These are phyloP conservation scores for Alternaria ethzedia DNA, from an alignment of 2,329 filamentous ascomycete genomes.

Conservation along the genomic window DNA sequence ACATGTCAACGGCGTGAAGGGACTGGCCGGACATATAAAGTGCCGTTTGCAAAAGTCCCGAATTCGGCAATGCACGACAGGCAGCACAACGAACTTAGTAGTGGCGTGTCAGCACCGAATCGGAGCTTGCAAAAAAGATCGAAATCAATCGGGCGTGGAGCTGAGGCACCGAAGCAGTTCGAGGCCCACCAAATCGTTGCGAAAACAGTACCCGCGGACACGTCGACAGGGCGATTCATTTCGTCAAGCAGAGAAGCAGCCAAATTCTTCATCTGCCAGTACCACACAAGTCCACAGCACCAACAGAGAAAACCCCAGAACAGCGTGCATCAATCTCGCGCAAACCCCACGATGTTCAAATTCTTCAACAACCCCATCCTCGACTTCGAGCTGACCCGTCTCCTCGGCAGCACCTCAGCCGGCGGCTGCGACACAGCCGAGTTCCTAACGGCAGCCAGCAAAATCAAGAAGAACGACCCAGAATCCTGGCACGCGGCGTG, in stretches of 20 bases:
- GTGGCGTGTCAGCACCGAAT: neutral
- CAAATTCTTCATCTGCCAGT: no score
- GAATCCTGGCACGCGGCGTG: neutral
- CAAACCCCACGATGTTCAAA: constrained; percentile 21
- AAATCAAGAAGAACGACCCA: constrained; percentile 18
- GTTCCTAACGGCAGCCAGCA: neutral
- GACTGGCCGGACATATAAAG: neutral
- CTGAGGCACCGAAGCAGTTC: neutral
- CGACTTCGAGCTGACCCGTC: constrained; percentile 16
- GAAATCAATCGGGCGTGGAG: neutral
- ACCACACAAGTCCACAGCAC: neutral
- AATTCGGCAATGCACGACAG: neutral
- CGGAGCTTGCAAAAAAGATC: neutral
- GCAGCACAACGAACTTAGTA: neutral
- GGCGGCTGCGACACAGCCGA: constrained; percentile 12
- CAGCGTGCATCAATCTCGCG: neutral
- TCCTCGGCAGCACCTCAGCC: constrained; percentile 7
- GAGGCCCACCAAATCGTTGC: neutral
- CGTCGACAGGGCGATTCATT: neutral
- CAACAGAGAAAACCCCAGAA: neutral
- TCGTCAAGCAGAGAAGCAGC: neutral
- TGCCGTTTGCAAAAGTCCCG: neutral
- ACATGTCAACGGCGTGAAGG: neutral
- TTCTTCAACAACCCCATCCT: constrained; percentile 10
- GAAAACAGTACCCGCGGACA: neutral